These are phyloP conservation scores for Trichosanthes truncata DNA, from an alignment of 306 rosid species.

Conservation along the genomic window DNA sequence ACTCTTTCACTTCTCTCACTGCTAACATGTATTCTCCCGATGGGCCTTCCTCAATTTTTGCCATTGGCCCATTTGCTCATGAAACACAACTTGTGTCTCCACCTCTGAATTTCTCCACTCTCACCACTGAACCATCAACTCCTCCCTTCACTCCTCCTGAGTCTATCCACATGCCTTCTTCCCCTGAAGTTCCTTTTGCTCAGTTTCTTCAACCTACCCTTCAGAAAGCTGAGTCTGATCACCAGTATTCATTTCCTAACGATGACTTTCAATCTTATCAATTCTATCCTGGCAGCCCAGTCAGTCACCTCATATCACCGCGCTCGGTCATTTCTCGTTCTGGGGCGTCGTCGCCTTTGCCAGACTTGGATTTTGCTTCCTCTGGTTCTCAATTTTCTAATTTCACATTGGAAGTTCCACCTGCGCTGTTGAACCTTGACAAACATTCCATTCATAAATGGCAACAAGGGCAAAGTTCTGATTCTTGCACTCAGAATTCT, in stretches of 20 bases:
- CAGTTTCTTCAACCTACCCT: constrained; percentile 56
- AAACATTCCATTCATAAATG: constrained; percentile 39
- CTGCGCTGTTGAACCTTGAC: constrained; percentile 56
- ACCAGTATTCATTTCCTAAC: constrained; percentile 54
- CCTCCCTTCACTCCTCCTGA: constrained; percentile 96
- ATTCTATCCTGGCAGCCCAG: constrained; percentile 89
- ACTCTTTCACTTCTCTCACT: constrained; percentile 48
- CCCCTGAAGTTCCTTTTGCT: constrained; percentile 98
- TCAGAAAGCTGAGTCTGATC: constrained; percentile 39
- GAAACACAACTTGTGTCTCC: constrained; percentile 92
- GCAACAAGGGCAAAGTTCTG: constrained; percentile 31
- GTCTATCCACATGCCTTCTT: constrained; percentile 84
- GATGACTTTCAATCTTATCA: constrained; percentile 82
- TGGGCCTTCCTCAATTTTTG: constrained; percentile 84
- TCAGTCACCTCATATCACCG: constrained; percentile 84
- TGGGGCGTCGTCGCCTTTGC: constrained; percentile 77
- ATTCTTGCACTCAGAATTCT: constrained; percentile 27
- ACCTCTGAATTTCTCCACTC: constrained; percentile 71
- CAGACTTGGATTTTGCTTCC: constrained; percentile 42
- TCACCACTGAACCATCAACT: constrained; percentile 81
- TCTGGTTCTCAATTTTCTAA: constrained; percentile 34
- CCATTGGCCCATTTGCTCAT: constrained; percentile 86
- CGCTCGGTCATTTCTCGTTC: constrained; percentile 80
- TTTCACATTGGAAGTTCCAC: constrained; percentile 44
- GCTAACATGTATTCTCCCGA: constrained; percentile 86